Percentiles rank a stretch among this genome's conserved stretches.
Conservation (phyloP, 1,139 yeast genomes). For the Suhomyces terraborum region DNA sequence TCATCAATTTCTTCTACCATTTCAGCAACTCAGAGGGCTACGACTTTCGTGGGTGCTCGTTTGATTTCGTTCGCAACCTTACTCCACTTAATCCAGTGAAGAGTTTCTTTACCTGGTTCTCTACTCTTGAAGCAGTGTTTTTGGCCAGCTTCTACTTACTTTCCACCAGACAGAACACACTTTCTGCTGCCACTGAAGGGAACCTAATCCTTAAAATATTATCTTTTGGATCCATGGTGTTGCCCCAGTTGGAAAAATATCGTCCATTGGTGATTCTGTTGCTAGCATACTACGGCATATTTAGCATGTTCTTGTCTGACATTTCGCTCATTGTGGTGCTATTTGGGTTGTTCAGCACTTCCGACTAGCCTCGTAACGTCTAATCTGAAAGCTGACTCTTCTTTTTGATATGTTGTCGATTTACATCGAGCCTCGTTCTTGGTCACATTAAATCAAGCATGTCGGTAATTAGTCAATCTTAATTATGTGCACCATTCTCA, state of each 20-base stretch:
- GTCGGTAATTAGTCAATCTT: no score
- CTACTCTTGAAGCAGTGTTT: conserved; percentile 37
- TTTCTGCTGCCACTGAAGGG: conserved; percentile 28
- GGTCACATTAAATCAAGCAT: no score
- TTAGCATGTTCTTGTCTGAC: conserved; percentile 43
- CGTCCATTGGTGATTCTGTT: conserved; percentile 32
- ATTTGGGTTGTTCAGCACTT: conserved; percentile 40
- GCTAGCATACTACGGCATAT: conserved; percentile 42
- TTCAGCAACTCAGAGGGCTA: conserved; percentile 21
- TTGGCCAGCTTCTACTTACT: conserved; percentile 39
- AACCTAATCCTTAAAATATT: conserved; percentile 34
- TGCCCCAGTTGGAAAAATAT: conserved; percentile 36
- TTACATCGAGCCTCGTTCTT: no score
- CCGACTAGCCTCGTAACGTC: conserved; percentile 8
- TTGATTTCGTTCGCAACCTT: conserved; percentile 31
- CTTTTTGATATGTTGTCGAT: no score
- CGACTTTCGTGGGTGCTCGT: conserved; percentile 34
- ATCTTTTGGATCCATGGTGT: conserved; percentile 37
- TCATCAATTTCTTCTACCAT: conserved; percentile 41
- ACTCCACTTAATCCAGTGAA: conserved; percentile 18
- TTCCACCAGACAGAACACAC: conserved; percentile 28
- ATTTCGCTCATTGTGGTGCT: conserved; percentile 40
- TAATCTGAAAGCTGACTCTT: no score
- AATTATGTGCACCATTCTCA: no score
- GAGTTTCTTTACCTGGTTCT: conserved; percentile 33